Base-by-base conservation (phyloP, 371 early-diverging fungal genomes). In the Mortierella sp. region DNA sequence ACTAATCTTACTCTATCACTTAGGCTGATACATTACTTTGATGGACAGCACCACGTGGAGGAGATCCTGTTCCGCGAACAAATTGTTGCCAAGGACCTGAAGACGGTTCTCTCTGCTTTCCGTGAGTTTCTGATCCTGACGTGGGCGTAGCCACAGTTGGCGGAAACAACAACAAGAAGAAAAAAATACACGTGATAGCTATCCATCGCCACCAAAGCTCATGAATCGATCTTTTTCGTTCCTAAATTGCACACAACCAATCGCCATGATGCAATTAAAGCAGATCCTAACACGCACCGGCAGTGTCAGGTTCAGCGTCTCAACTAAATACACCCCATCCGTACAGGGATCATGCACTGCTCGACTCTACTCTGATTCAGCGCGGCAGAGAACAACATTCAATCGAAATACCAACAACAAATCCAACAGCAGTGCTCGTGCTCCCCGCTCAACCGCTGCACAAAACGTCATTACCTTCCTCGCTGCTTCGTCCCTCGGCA, bases 41-140 rank as follows among this genome's bases (percentile, higher is more conserved):
- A 91, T 72, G 96, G 96, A 3, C 86, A 88, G 46, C 87, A 89
- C 70, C 91, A 90, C 64, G 85, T 92, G 17, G 94, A 94, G 59
- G 96, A 95, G 69, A 94, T 95, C 54, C 78, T 90, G 60, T 93
- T 89, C 59, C 81, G 90, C 9, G 94, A 94, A 78, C 89, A 87
- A 31, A 80, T 93, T 24, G 85, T 87, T 12, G 78, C 86, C 60
- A 79, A 83, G 54, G 91, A 92, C 58, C 72, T 92, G 21, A 83
- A 81, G 47, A 72, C 86, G 6, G 85, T 91, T 2, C 66, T 89
- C 24, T 83, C 83, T 26, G 83, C 85, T 34, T 90, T 89, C 56
- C 62, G 83, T 32, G 86, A 89, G 30, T 83, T 80, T 32, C 79
- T 89, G 53, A 82, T 87, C 7, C 80, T 84, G 41, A 79, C 70